These are phyloP conservation scores for Leishmania arabica DNA, from an alignment of 208 protist species.

Conservation along the genomic window DNA sequence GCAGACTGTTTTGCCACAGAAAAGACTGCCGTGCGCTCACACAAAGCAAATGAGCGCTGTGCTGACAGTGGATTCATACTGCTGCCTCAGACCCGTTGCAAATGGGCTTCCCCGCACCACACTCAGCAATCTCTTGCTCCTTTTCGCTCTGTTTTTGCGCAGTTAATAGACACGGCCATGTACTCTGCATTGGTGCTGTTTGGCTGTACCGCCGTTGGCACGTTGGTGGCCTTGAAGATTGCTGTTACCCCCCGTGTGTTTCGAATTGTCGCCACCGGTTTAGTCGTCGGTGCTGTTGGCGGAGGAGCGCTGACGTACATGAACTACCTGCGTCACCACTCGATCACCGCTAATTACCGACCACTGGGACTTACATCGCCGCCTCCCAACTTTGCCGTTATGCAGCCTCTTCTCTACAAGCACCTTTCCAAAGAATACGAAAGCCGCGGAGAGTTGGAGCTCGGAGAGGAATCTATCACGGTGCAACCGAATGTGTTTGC, in stretches of 20 bases:
- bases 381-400: constrained; percentile 48
- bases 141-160: constrained; percentile 2
- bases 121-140: neutral
- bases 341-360: constrained; percentile 47
- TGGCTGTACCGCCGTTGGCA: constrained; percentile 33
- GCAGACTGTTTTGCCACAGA: neutral
- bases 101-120: neutral
- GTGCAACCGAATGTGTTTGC: constrained; percentile 77
- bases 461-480: constrained; percentile 72
- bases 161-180: constrained; percentile 23
- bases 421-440: constrained; percentile 65
- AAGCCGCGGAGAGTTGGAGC: constrained; percentile 55
- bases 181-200: constrained; percentile 37
- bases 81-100: neutral
- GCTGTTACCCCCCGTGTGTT: constrained; percentile 45
- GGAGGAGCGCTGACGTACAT: constrained; percentile 46
- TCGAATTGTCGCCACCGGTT: constrained; percentile 39
- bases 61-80: neutral
- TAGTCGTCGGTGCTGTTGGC: constrained; percentile 32
- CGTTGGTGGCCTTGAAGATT: constrained; percentile 37
- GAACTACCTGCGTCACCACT: constrained; percentile 56
- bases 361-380: constrained; percentile 36
- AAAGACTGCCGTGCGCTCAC: neutral
- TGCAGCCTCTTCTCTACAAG: constrained; percentile 52
- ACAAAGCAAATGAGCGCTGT: neutral